Evolutionary conservation across 495 filamentous ascomycete genomes (phyloP).

Genomic region (Podospora pseudocomata): DNA sequence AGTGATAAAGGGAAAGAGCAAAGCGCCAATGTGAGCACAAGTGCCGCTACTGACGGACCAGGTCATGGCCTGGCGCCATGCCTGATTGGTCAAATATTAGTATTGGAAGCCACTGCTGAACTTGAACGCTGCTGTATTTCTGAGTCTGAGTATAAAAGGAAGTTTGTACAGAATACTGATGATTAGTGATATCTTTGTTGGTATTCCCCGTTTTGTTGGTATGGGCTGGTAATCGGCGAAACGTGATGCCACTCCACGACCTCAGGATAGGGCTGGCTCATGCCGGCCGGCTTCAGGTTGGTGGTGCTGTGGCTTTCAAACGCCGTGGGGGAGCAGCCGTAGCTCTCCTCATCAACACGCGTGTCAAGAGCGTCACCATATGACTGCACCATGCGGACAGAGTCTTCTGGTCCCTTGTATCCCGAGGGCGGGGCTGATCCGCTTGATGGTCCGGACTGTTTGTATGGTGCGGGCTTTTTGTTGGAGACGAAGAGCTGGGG

Average conservation of each 20-base stretch:
- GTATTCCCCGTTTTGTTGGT: not conserved
- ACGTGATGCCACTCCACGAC: not conserved
- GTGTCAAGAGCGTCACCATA: not conserved
- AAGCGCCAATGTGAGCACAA: not conserved
- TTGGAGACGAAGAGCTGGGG: slow-evolving; percentile 6
- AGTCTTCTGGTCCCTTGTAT: not conserved
- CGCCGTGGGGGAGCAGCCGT: not conserved
- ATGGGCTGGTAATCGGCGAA: not conserved
- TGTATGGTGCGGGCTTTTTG: not conserved
- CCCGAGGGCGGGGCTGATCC: not conserved
- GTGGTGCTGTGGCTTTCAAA: not conserved
- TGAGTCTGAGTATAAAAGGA: not conserved
- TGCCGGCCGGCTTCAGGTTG: not conserved
- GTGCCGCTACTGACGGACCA: not conserved
- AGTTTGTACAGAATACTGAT: not conserved
- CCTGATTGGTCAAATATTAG: not conserved
- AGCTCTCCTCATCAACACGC: not conserved
- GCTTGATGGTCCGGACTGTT: not conserved
- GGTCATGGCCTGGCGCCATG: not conserved
- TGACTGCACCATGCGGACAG: not conserved
- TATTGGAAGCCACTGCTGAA: not conserved
- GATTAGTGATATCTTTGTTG: not conserved
- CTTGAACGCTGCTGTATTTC: not conserved
- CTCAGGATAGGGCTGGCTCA: not conserved
- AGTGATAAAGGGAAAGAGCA: not conserved